These are phyloP conservation scores for Tetrahymena borealis DNA, from an alignment of 73 alveolate genomes.

Conservation along the genomic window DNA sequence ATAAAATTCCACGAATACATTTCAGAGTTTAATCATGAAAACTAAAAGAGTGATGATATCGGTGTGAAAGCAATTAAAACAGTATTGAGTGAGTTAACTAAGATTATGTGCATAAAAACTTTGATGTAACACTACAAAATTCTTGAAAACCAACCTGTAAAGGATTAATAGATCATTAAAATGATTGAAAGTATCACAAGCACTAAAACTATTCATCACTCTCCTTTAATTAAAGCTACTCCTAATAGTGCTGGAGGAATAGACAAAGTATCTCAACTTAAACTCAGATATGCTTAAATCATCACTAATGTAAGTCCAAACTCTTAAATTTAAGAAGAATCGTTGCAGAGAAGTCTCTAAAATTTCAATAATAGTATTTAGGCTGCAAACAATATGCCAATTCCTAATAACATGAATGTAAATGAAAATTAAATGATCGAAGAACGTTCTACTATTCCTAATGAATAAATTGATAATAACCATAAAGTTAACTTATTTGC, in stretches of 20 bases:
- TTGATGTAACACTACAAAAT: neutral
- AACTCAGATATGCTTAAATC: neutral
- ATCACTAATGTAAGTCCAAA: neutral
- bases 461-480: neutral
- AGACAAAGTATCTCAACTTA: neutral
- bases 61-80: neutral
- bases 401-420: neutral
- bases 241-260: neutral
- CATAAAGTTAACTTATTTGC: neutral
- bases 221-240: neutral
- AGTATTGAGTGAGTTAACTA: neutral
- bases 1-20: neutral
- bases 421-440: neutral
- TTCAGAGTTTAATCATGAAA: neutral
- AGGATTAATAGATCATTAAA: neutral
- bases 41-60: neutral
- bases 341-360: neutral
- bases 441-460: too few relatives aligned
- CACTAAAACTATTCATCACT: neutral
- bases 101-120: neutral
- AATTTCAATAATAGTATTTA: neutral
- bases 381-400: neutral
- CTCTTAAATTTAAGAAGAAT: neutral
- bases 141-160: neutral
- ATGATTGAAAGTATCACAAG: neutral